Percentiles rank a stretch among this genome's conserved stretches.
Evolutionary conservation across 2,329 filamentous ascomycete species (phyloP).

Genomic region (Trichoderma koningiopsis): DNA sequence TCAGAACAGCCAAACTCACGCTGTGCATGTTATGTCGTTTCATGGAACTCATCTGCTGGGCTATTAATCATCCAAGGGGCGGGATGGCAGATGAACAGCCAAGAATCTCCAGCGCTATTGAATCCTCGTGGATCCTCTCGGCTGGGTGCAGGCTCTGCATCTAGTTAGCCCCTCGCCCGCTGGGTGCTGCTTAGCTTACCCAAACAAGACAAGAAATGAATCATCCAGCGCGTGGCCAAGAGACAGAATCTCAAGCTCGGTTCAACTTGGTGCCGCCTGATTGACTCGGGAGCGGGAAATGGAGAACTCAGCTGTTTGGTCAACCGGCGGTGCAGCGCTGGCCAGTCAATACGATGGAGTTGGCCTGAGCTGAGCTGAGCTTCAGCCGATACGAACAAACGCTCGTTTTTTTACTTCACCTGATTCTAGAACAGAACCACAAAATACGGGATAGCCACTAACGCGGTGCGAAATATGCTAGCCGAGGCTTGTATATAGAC

Average conservation of each 20-base stretch:
- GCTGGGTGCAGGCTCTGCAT: slow-evolving; percentile 5
- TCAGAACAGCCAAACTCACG: slow-evolving; percentile 16
- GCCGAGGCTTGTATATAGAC: neutral
- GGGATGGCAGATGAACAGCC: neutral
- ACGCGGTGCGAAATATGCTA: neutral
- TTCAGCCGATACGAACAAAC: slow-evolving; percentile 6
- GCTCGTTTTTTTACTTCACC: neutral
- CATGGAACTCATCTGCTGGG: neutral
- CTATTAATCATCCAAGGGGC: neutral
- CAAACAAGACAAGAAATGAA: slow-evolving; percentile 11
- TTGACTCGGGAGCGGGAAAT: slow-evolving; percentile 1
- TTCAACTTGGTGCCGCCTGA: slow-evolving; percentile 17
- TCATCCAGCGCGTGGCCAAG: slow-evolving; percentile 5
- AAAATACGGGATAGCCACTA: neutral
- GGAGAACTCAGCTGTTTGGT: slow-evolving; percentile 3
- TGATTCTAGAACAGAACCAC: slow-evolving; percentile 18
- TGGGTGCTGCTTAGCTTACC: slow-evolving; percentile 8
- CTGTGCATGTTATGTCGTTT: slow-evolving; percentile 1
- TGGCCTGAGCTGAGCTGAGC: slow-evolving; percentile 21
- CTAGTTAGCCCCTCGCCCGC: slow-evolving; percentile 12
- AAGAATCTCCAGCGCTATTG: slow-evolving; percentile 1
- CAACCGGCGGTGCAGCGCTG: neutral
- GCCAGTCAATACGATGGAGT: slow-evolving; percentile 5
- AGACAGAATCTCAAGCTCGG: slow-evolving; percentile 5
- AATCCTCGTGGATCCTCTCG: neutral